Conservation (phyloP, 371 early-diverging fungal species). For the Mucor irregularis region DNA sequence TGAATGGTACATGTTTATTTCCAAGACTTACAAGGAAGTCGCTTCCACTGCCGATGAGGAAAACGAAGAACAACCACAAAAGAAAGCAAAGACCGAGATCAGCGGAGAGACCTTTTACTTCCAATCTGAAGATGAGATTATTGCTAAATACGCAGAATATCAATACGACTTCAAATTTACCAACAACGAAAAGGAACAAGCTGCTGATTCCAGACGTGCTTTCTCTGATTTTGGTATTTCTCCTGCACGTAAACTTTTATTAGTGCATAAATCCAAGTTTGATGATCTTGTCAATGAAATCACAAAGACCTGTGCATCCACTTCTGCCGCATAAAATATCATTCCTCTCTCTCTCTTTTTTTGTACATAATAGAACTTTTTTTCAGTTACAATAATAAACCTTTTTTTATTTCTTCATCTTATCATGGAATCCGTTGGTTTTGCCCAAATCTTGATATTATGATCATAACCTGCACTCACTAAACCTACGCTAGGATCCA, state of each 20-base stretch:
- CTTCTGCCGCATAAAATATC: constrained; percentile 14
- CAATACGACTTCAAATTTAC: constrained; percentile 73
- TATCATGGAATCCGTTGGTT: constrained; percentile 4
- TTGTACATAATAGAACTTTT: not conserved
- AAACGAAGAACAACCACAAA: constrained; percentile 44
- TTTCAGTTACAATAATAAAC: not conserved
- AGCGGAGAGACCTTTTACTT: constrained; percentile 64
- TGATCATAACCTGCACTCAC: constrained; percentile 44
- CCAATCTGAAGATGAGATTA: constrained; percentile 92
- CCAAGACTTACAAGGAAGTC: constrained; percentile 85
- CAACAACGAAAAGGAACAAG: constrained; percentile 54
- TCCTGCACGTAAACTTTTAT: constrained; percentile 72
- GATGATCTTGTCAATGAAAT: constrained; percentile 54
- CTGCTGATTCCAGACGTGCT: constrained; percentile 78
- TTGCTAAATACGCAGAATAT: constrained; percentile 49
- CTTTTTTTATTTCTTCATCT: constrained; percentile 9
- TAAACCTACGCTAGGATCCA: constrained; percentile 33
- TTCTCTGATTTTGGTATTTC: constrained; percentile 87
- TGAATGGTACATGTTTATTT: constrained; percentile 80
- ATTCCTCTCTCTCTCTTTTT: not conserved
- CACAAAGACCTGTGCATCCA: constrained; percentile 37
- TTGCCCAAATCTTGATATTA: constrained; percentile 35
- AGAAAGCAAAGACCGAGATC: constrained; percentile 42
- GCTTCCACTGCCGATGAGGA: constrained; percentile 64
- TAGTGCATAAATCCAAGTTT: constrained; percentile 69